Conservation (phyloP, 345 rosid genomes). For the Hypericum perforatum region DNA sequence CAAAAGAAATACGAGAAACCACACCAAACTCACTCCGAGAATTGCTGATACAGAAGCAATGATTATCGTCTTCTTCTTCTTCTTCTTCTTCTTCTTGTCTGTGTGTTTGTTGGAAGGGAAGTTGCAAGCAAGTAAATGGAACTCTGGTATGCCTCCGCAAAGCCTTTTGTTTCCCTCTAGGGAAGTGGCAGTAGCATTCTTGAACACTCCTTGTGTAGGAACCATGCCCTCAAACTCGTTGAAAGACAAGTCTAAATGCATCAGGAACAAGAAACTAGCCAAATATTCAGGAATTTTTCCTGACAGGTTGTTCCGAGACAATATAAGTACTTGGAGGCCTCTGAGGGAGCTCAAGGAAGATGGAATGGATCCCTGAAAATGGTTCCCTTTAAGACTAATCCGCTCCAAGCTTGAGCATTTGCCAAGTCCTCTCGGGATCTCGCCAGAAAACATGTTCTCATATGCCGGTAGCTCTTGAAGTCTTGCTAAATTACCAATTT, state of each 20-base stretch:
- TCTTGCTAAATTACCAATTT: neutral
- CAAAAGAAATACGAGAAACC: neutral
- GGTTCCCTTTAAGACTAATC: neutral
- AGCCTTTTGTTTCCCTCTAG: neutral
- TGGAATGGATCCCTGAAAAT: constrained; percentile 1
- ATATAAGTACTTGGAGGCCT: neutral
- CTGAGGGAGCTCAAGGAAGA: constrained; percentile 2
- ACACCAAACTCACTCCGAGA: neutral
- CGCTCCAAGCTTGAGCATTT: neutral
- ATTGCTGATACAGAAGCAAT: neutral
- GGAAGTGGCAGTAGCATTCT: neutral
- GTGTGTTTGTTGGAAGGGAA: too few relatives aligned
- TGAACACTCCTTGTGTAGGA: neutral
- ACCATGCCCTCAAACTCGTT: neutral
- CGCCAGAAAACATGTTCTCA: neutral
- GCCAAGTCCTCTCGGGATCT: neutral
- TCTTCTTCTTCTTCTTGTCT: neutral
- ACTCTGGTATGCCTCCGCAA: neutral
- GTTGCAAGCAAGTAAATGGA: neutral
- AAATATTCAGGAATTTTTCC: constrained; percentile 3
- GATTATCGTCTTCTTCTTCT: neutral
- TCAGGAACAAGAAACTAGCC: neutral
- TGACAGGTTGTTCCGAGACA: constrained; percentile 3
- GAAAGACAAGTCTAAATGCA: neutral
- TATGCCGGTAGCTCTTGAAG: neutral